Conservation (phyloP, 2,329 filamentous ascomycete species). For the Dissoconium aciculare region DNA sequence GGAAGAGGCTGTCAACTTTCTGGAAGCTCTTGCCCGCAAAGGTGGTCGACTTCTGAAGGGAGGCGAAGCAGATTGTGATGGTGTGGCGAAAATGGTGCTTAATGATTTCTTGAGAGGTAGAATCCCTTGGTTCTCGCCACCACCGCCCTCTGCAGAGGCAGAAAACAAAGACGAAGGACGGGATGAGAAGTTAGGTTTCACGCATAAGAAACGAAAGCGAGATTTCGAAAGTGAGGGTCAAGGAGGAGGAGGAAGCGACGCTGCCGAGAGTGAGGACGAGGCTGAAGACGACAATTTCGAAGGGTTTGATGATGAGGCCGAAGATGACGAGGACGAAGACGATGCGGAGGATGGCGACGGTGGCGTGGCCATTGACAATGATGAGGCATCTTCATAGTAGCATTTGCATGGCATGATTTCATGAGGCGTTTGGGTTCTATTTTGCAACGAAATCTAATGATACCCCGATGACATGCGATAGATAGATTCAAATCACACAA, state of each 20-base stretch:
- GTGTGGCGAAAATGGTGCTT: slow-evolving; percentile 89
- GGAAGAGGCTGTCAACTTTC: slow-evolving; percentile 60
- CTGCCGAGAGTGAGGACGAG: slow-evolving; percentile 25
- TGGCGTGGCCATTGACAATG: slow-evolving; percentile 5
- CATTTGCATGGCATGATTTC: no score
- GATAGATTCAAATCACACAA: no score
- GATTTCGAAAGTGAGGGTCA: slow-evolving; percentile 25
- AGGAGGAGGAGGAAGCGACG: slow-evolving; percentile 12
- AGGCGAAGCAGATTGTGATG: slow-evolving; percentile 88
- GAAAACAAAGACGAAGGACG: slow-evolving; percentile 46
- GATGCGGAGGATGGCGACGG: slow-evolving; percentile 2
- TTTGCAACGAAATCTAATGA: no score
- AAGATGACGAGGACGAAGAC: slow-evolving; percentile 20
- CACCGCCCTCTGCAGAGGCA: slow-evolving; percentile 40
- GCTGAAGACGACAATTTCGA: slow-evolving; percentile 31
- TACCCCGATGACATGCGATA: no score
- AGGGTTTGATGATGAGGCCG: slow-evolving; percentile 23
- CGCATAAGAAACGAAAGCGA: slow-evolving; percentile 60
- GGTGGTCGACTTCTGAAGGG: slow-evolving; percentile 73
- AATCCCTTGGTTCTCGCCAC: slow-evolving; percentile 88
- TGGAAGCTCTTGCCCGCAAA: slow-evolving; percentile 77
- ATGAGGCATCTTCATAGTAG: no score
- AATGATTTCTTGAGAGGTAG: slow-evolving; percentile 94
- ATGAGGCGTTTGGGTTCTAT: no score
- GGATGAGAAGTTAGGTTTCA: slow-evolving; percentile 69